phyloP scores from a whole-genome alignment of 2,329 filamentous ascomycete species.

The Colletotrichum euphorbiae region DNA sequence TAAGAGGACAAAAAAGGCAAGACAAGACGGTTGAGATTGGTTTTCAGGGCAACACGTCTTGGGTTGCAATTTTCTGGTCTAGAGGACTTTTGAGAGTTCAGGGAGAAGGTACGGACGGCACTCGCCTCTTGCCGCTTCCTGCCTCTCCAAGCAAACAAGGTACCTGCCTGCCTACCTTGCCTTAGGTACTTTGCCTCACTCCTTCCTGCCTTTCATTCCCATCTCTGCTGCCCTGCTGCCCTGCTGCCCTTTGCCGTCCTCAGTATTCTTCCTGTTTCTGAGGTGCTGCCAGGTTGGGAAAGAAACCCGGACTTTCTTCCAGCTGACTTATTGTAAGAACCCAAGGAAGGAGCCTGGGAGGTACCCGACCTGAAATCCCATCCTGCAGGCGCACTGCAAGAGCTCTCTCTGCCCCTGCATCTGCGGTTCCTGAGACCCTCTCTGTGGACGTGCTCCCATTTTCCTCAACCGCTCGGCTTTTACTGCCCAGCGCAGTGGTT shows the following conservation, averaged over 20 bases:
- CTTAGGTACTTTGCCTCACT: no score
- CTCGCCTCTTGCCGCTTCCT: not conserved
- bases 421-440: constrained; percentile 17
- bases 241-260: not conserved
- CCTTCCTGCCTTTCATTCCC: not conserved
- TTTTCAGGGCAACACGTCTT: constrained; percentile 6
- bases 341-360: no score
- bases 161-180: not conserved
- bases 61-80: constrained; percentile 15
- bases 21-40: constrained; percentile 9
- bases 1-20: not conserved
- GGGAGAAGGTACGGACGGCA: constrained; percentile 13
- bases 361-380: no score
- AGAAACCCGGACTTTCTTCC: no score
- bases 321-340: no score
- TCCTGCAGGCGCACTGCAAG: not conserved
- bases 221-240: not conserved
- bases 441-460: not conserved
- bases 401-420: constrained; percentile 5
- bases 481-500: not conserved
- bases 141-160: not conserved
- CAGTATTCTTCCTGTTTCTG: no score
- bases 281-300: no score
- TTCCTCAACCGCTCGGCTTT: not conserved
- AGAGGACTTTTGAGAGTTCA: constrained; percentile 1